Base-by-base conservation (phyloP, 73 alveolate species). In the Paramecium sexaurelia region DNA sequence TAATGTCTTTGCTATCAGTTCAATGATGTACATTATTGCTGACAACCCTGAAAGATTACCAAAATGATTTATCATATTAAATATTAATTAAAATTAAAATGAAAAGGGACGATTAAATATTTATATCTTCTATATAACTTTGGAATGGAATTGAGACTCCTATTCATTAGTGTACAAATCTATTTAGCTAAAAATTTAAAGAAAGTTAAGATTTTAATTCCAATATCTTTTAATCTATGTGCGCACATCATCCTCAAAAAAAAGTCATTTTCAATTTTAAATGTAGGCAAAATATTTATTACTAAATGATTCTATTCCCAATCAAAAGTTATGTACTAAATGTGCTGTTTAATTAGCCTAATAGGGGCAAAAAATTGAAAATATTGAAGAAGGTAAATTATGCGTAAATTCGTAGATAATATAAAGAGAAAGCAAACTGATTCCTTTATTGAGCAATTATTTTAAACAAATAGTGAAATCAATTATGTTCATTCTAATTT, bases 1-100 rank as follows among this genome's bases (percentile, higher is more conserved):
- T 37, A 88, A 88, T 69, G 94, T 88, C 4, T 55, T 69, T 20
- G 94, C 89, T 1, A 88, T 88, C 1, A 84, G 87, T 20, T 29
- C 84, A 0, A 36, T 88, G 39, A 37, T 67, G 20, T 88, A 68
- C 29, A 47, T 88, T 10, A 35, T 88, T 1, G 94, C 94, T 88
- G 94, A 88, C 45, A 71, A 56, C 43, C 87, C 69, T 11, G 73
- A 39, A 33, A 56, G 55, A 13, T 35, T 88, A 15, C 94, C 94
- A 0, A 78, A 78, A 45, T 78, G 90, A 78, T 35, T 71, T 13
- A 36, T 7, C 36, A 36, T 73, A 22, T 26, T 5, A 61, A 73
- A 13, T 36, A 73, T 73, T 73, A 33, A 73, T 73, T 71, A 73
- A 73, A 73, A 36, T 73, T 39, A 27, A 73, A 73, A 36, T 73